Conservation (phyloP, 2,329 filamentous ascomycete species). For the Aspergillus fructus region DNA sequence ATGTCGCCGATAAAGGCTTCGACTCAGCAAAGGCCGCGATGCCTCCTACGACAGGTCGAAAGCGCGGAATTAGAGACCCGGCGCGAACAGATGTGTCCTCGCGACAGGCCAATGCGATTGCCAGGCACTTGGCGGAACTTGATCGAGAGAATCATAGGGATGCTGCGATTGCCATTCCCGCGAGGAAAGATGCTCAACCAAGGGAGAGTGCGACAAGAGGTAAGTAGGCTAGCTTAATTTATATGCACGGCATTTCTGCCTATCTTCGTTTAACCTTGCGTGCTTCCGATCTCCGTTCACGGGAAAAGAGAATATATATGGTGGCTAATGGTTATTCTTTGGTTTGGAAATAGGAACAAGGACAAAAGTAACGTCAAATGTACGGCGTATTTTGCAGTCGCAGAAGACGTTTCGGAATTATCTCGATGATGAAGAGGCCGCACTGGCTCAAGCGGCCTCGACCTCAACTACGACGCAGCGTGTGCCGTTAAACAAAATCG, state of each 20-base stretch:
- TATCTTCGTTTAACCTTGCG: neutral
- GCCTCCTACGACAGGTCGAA: conserved; percentile 58
- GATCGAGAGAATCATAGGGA: conserved; percentile 77
- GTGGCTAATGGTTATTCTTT: neutral
- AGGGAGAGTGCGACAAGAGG: conserved; percentile 44
- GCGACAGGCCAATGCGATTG: conserved; percentile 77
- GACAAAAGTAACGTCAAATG: conserved; percentile 47
- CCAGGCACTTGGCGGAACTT: conserved; percentile 78
- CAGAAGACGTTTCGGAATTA: conserved; percentile 53
- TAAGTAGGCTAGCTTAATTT: neutral
- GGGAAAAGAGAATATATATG: neutral
- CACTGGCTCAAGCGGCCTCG: conserved; percentile 27
- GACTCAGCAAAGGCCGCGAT: conserved; percentile 56
- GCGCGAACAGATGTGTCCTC: conserved; percentile 67
- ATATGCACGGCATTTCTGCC: neutral
- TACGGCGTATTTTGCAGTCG: conserved; percentile 48
- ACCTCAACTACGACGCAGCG: conserved; percentile 16
- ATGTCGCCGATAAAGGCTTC: conserved; percentile 73
- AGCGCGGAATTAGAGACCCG: conserved; percentile 66
- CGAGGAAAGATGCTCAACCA: conserved; percentile 45
- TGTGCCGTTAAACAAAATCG: conserved; percentile 17
- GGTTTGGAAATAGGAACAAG: conserved; percentile 27
- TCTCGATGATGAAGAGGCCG: conserved; percentile 52
- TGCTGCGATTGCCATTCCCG: conserved; percentile 67
- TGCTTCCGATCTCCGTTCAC: no score